Base-by-base conservation (phyloP, 1,139 yeast species). In the Taphrina confusa region DNA sequence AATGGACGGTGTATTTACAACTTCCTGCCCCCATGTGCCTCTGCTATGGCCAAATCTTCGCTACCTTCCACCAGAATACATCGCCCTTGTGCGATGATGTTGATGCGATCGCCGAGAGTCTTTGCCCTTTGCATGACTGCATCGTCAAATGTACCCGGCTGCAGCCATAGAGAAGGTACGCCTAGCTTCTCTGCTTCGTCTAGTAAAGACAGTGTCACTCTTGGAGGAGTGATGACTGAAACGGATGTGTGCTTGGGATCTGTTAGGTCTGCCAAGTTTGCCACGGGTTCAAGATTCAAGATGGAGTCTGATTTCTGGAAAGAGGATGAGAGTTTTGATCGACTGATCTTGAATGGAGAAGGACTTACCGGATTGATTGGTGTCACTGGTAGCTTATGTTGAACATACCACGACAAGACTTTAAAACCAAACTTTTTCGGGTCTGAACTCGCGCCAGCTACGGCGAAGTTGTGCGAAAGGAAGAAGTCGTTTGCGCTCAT, bases 1-100 rank as follows among this genome's bases (percentile, higher is more conserved):
- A 37, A 37, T 37, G 8, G 5, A 11, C 2, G 42, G 42, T n/a
- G 9, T 18, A 25, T 9, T 34, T 22, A 47, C 18, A 47, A 16
- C 14, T 47, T 47, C 18, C 58, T 22, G 16, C 58, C 58, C 1
- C 58, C 58, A 30, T 54, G 58, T 16, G 49, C 51, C 44, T 23
- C 40, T 4, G 58, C 58, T 25, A 54, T 54, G 14, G 58, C 58
- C 3, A 82, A 70, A n/a, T 80, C 82, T 52, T 73, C 74, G 61
- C 81, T 88, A 1, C 95, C 95, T 62, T 81, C 75, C 1, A 85
- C 85, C 64, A 87, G 75, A 54, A 87, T 82, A 71, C 95, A 87
- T 63, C 82, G 82, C 37, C 83, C 90, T 67, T 82, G 79, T 36
- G 79, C 78, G 28, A 86, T 79, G 1, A 79, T 77, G 1, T 71